Conservation (phyloP, 73 alveolate genomes). For the Halteria grandinella region DNA sequence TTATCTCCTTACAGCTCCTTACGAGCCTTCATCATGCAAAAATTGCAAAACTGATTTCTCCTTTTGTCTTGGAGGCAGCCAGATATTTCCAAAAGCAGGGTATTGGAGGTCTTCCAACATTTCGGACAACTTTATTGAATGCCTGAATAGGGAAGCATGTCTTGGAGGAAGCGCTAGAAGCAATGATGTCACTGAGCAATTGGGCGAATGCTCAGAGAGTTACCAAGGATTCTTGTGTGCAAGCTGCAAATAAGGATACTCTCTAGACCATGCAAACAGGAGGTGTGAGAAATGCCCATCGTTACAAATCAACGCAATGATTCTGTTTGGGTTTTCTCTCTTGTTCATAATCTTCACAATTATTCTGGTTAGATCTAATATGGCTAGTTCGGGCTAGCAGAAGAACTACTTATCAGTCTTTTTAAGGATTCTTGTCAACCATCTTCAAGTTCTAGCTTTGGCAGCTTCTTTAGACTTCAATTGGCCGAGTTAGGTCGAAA, state of each 20-base stretch:
- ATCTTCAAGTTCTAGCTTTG: constrained; percentile 27
- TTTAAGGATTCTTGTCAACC: constrained; percentile 54
- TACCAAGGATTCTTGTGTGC: constrained; percentile 66
- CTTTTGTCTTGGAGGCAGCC: constrained; percentile 11
- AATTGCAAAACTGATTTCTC: background rate
- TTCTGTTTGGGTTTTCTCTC: background rate
- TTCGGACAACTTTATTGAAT: background rate
- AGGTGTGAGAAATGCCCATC: constrained; percentile 60
- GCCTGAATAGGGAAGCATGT: background rate
- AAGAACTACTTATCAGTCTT: constrained; percentile 34
- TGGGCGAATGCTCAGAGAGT: constrained; percentile 69
- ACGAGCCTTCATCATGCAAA: no score
- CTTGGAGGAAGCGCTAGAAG: constrained; percentile 28
- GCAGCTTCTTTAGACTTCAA: constrained; percentile 30
- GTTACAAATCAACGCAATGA: constrained; percentile 3
- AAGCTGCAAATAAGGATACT: constrained; percentile 65
- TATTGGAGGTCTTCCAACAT: background rate
- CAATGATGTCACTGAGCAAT: constrained; percentile 16
- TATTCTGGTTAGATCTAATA: constrained; percentile 37
- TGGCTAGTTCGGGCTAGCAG: constrained; percentile 33
- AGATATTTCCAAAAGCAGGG: constrained; percentile 14
- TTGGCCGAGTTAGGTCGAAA: background rate
- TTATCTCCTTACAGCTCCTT: no score
- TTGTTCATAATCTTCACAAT: background rate
- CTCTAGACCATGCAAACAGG: constrained; percentile 24